Base-by-base conservation (phyloP, 192 early-diverging fungal genomes). In the Haplosporangium gracile region DNA sequence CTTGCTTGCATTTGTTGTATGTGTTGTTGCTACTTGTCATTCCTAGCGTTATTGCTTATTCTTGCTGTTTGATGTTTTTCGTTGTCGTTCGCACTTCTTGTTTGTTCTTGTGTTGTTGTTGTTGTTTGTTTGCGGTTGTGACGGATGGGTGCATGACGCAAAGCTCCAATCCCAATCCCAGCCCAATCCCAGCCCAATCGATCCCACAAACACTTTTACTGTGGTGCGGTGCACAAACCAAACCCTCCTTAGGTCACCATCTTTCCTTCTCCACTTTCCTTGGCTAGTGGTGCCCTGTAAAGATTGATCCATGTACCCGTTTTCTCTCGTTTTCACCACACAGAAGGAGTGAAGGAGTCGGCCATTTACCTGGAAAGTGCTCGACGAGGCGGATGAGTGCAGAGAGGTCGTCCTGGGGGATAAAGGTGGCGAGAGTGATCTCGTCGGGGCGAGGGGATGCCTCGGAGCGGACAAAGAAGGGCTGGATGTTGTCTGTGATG, bases 301-400 rank as follows among this genome's bases (percentile, higher is more conserved):
- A 13, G 43, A 45, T 22, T 22, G 49, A 18, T 22, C 49, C 18
- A 20, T 51, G 18, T 22, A 5, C 20, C 49, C 49, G 0, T 51
- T 51, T 22, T 51, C 16, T 51, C 49, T 16, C 49, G 20, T 5
- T 18, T 18, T 18, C 5, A 51, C 3, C 49, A 45, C 49, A 51
- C 16, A 51, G 16, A 51, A 18, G 20, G 18, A 18, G 20, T 51
- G 49, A 51, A 0, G 4, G 18, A 22, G 3, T 16, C 15, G 15
- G 11, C 43, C 43, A 45, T 45, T 57, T 65, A 91, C 91, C 91
- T 87, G 90, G 77, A 84, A 90, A 92, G 20, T 82, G 70, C 63
- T 88, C 89, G 6, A 88, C 86, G 20, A 92, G 70, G 38, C 81
- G 74, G 20, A 75, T 76, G 42, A 92, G 78, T 57, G 89, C 89